Evolutionary conservation across 148 eudicot species (phyloP).

Genomic region (Chenopodium suecicum): DNA sequence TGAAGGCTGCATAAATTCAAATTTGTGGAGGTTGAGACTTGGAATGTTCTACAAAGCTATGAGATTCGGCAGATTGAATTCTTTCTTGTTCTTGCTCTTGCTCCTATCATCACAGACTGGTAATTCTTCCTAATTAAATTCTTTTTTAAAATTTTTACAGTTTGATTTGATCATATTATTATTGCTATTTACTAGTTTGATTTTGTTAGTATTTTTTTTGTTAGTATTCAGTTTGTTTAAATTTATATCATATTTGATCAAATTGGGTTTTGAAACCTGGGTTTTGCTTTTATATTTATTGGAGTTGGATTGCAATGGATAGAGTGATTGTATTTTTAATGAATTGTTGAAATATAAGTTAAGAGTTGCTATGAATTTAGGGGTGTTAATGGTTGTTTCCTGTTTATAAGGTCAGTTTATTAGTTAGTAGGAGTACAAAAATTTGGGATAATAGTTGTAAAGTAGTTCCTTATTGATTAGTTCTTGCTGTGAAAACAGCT

Average conservation of each 20-base stretch:
- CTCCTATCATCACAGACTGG: slow-evolving; percentile 22
- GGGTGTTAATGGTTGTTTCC: slow-evolving; percentile 2
- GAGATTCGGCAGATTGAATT: slow-evolving; percentile 18
- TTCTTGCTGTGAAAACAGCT: neutral
- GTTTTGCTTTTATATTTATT: neutral
- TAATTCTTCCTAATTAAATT: neutral
- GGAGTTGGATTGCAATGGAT: slow-evolving; percentile 2
- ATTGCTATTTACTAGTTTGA: neutral
- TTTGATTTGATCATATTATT: neutral
- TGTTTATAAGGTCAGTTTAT: neutral
- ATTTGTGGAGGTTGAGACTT: slow-evolving; percentile 15
- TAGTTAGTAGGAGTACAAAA: neutral
- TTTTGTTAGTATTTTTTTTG: neutral
- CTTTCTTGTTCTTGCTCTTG: slow-evolving; percentile 15
- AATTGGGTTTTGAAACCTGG: neutral
- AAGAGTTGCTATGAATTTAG: neutral
- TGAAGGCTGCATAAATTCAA: slow-evolving; percentile 13
- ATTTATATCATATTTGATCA: neutral
- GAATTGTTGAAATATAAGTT: neutral
- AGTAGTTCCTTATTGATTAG: neutral
- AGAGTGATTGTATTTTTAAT: slow-evolving; percentile 3
- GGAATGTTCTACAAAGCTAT: slow-evolving; percentile 7
- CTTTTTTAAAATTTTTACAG: too few species aligned
- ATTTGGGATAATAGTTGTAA: neutral
- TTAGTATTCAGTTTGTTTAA: neutral